Evolutionary conservation across 2,329 filamentous ascomycete species (phyloP).

Genomic region (Xylariaceae sp.): DNA sequence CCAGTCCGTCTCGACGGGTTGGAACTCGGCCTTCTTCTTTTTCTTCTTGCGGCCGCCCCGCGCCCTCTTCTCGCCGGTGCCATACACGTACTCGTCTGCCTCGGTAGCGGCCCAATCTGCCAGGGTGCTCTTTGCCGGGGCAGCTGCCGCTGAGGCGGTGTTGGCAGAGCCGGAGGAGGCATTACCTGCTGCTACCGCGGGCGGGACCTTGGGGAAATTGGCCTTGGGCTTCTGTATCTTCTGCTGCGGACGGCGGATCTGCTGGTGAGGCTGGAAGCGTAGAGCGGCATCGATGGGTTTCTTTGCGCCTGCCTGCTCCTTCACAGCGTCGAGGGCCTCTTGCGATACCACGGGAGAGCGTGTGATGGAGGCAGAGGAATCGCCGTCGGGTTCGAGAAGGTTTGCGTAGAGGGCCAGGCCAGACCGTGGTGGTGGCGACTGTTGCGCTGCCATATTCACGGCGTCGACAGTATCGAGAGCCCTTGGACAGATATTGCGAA

Average conservation of each 20-base stretch:
- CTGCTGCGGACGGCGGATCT: slow-evolving; percentile 73
- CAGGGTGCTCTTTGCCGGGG: slow-evolving; percentile 66
- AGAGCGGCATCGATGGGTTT: slow-evolving; percentile 68
- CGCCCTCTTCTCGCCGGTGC: slow-evolving; percentile 64
- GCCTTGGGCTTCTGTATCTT: slow-evolving; percentile 63
- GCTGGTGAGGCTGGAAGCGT: slow-evolving; percentile 71
- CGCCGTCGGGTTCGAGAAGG: slow-evolving; percentile 65
- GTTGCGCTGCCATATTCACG: slow-evolving; percentile 32
- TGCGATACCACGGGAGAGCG: slow-evolving; percentile 75
- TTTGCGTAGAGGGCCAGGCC: slow-evolving; percentile 82
- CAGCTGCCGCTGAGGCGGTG: slow-evolving; percentile 17
- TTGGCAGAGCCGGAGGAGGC: slow-evolving; percentile 36
- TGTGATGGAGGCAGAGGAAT: slow-evolving; percentile 67
- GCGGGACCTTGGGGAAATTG: slow-evolving; percentile 52
- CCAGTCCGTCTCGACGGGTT: slow-evolving; percentile 72
- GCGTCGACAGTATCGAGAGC: neutral
- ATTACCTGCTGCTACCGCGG: slow-evolving; percentile 16
- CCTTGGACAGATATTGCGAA: neutral
- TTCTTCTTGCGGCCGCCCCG: slow-evolving; percentile 79
- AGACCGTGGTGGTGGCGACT: slow-evolving; percentile 43
- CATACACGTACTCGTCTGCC: slow-evolving; percentile 81
- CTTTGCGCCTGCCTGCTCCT: slow-evolving; percentile 58
- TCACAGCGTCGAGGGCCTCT: slow-evolving; percentile 48
- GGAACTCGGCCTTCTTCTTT: slow-evolving; percentile 67
- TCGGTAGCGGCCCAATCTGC: slow-evolving; percentile 79